A percentile compares a stretch with the other conserved stretches of the same genome.
Evolutionary conservation across 129 eudicot species (phyloP).

Genomic region (Rutidosis leptorrhynchoides): DNA sequence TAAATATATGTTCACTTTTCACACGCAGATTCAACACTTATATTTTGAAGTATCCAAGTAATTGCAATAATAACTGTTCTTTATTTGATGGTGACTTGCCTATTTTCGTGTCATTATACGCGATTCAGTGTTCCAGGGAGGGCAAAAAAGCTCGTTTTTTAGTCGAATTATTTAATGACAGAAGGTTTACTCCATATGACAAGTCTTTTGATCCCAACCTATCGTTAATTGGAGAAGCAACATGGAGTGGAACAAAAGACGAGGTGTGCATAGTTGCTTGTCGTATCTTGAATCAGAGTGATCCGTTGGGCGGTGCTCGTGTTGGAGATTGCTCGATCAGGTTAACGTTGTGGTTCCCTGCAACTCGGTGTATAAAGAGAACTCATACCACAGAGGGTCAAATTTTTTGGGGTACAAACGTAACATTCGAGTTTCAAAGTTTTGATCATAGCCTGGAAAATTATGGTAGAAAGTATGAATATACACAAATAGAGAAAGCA

Average conservation of each 20-base stretch:
- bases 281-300: conserved; percentile 35
- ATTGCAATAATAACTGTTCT: conserved; percentile 41
- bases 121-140: conserved; percentile 44
- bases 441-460: conserved; percentile 12
- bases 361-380: conserved; percentile 42
- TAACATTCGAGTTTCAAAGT: conserved; percentile 36
- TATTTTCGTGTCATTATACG: conserved; percentile 33
- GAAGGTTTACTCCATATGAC: conserved; percentile 17
- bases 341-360: conserved; percentile 48
- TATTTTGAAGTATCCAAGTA: conserved; percentile 39
- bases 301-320: conserved; percentile 30
- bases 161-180: conserved; percentile 35
- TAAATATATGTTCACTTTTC: conserved; percentile 36
- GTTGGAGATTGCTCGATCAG: conserved; percentile 64
- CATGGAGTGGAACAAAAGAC: conserved; percentile 55
- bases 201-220: conserved; percentile 34
- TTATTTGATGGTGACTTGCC: conserved; percentile 39
- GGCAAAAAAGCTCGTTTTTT: conserved; percentile 43
- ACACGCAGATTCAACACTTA: conserved; percentile 11
- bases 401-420: conserved; percentile 62
- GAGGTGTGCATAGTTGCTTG: conserved; percentile 50
- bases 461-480: conserved; percentile 47
- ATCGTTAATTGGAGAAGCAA: conserved; percentile 64
- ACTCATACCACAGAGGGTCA: conserved; percentile 44
- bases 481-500: conserved; percentile 48